A percentile compares a stretch with the other conserved stretches of the same genome.
phyloP scores from a whole-genome alignment of 163 green algal species.

The Scenedesmus sp. region DNA sequence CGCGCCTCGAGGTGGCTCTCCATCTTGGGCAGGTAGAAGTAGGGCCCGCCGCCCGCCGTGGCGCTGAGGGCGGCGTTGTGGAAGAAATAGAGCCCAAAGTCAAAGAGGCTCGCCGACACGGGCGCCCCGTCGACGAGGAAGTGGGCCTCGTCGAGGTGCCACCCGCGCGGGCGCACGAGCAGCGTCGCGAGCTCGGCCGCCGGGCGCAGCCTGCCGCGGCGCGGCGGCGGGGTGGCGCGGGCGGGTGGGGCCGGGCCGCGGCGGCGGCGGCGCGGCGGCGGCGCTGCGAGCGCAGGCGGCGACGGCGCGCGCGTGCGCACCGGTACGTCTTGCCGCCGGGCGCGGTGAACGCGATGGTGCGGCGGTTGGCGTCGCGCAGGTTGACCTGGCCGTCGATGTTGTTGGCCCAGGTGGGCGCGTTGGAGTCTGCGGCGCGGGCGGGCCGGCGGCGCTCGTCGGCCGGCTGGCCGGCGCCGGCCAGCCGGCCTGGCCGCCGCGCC shows the following conservation, averaged over 20 bases:
- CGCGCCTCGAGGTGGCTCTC: slow-evolving; percentile 88
- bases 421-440: slow-evolving; percentile 71
- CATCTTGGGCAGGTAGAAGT: slow-evolving; percentile 96
- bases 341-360: slow-evolving; percentile 72
- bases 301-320: neutral
- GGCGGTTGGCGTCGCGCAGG: slow-evolving; percentile 75
- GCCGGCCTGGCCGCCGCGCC: too few species aligned
- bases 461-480: too few species aligned
- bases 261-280: neutral
- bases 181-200: slow-evolving; percentile 61
- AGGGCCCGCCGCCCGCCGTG: slow-evolving; percentile 62
- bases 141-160: slow-evolving; percentile 92
- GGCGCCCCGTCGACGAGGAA: slow-evolving; percentile 79
- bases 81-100: slow-evolving; percentile 94
- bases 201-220: slow-evolving; percentile 48
- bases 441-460: too few species aligned
- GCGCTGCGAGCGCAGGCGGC: neutral
- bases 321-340: slow-evolving; percentile 59
- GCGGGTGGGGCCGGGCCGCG: neutral
- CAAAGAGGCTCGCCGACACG: slow-evolving; percentile 75
- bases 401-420: slow-evolving; percentile 83
- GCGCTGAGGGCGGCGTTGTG: slow-evolving; percentile 73
- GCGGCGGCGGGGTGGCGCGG: neutral
- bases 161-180: slow-evolving; percentile 78
- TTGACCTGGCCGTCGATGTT: slow-evolving; percentile 88